Conservation (phyloP, 2,329 filamentous ascomycete species). For the Teratosphaeriaceae sp. region DNA sequence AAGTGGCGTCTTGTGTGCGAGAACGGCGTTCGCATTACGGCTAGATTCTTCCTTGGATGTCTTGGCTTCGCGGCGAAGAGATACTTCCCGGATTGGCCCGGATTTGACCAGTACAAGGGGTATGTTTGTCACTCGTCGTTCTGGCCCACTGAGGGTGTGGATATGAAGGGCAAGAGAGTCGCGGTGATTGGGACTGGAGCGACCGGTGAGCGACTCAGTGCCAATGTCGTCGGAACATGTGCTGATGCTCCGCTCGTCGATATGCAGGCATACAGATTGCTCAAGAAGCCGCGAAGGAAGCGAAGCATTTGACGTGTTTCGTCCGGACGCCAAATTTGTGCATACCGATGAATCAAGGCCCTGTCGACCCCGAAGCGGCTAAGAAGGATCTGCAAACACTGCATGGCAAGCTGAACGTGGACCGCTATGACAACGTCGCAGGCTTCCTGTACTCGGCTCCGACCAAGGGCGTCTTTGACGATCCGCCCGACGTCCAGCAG, state of each 20-base stretch:
- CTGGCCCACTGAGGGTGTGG: constrained; percentile 32
- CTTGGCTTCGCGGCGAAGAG: constrained; percentile 34
- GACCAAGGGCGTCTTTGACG: constrained; percentile 34
- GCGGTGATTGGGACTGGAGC: constrained; percentile 37
- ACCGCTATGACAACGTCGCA: constrained; percentile 18
- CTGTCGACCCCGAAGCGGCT: constrained; percentile 45
- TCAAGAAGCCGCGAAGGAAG: constrained; percentile 22
- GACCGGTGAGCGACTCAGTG: too few species aligned
- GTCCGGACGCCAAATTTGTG: constrained; percentile 62
- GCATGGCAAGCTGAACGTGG: constrained; percentile 32
- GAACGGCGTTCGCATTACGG: constrained; percentile 10
- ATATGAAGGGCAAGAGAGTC: constrained; percentile 30
- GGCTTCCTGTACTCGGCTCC: constrained; percentile 14
- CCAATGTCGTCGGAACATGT: neutral
- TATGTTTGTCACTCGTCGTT: constrained; percentile 34
- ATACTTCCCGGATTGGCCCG: constrained; percentile 32
- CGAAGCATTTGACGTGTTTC: constrained; percentile 50
- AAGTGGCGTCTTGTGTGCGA: constrained; percentile 45
- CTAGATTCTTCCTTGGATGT: constrained; percentile 32
- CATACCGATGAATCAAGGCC: constrained; percentile 56
- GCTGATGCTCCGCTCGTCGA: neutral
- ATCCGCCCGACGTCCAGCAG: constrained; percentile 31
- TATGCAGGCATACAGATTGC: constrained; percentile 27
- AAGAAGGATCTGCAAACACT: constrained; percentile 12
- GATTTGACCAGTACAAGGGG: constrained; percentile 33